Percentiles rank a stretch among this genome's conserved stretches.
phyloP scores from a whole-genome alignment of 805 yeast genomes.

The baker's yeast (Saccharomyces cerevisiae) region DNA sequence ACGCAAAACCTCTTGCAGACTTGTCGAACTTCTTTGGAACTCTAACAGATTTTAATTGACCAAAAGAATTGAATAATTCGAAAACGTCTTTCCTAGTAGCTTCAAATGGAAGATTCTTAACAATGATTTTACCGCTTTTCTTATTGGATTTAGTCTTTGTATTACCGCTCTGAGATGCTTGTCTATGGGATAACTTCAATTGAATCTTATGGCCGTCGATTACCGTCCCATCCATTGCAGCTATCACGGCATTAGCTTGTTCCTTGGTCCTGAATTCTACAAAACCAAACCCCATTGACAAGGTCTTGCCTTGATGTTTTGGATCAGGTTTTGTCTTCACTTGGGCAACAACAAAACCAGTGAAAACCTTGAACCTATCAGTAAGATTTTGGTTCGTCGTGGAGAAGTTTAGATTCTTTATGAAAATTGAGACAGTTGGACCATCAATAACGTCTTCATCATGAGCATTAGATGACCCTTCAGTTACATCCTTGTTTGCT shows the following conservation, averaged over 20 bases:
- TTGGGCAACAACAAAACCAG: conserved; percentile 75
- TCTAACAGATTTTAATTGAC: conserved; percentile 87
- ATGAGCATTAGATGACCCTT: conserved; percentile 27
- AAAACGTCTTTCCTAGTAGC: conserved; percentile 88
- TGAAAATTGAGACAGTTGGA: conserved; percentile 79
- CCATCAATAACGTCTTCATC: conserved; percentile 42
- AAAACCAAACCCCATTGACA: conserved; percentile 97
- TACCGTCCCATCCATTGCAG: conserved; percentile 62
- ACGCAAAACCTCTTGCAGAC: conserved; percentile 94
- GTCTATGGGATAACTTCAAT: conserved; percentile 80
- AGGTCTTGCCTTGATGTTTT: conserved; percentile 51
- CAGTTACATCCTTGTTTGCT: conserved; percentile 39
- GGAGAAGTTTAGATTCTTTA: conserved; percentile 83
- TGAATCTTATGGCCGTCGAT: conserved; percentile 87
- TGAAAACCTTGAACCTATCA: conserved; percentile 55
- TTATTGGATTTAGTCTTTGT: conserved; percentile 30
- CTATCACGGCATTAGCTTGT: conserved; percentile 70
- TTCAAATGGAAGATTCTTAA: conserved; percentile 95
- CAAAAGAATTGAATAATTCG: conserved; percentile 88
- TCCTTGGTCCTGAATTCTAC: conserved; percentile 77
- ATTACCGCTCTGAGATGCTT: conserved; percentile 33
- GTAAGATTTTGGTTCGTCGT: conserved; percentile 56
- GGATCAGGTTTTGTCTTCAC: conserved; percentile 87
- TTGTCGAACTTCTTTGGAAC: conserved; percentile 95
- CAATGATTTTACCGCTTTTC: conserved; percentile 67